Percentiles rank a stretch among this genome's conserved stretches.
phyloP scores from a whole-genome alignment of 768 basidiomycete species.

The Zangia roseola region DNA sequence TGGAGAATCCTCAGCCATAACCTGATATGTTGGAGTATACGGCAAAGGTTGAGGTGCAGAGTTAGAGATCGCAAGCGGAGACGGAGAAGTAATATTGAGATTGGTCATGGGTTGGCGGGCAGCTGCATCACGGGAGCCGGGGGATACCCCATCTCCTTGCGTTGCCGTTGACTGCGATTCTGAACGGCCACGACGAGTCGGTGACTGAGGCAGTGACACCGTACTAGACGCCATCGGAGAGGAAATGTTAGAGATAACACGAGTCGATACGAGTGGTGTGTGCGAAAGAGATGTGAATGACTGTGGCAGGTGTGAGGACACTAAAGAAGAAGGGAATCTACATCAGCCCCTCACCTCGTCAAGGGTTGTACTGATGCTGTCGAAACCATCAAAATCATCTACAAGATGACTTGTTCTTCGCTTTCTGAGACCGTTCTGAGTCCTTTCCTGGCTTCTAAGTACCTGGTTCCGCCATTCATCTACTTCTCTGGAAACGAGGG shows the following conservation, averaged over 20 bases:
- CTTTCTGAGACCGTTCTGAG: slow-evolving; percentile 1
- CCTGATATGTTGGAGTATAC: slow-evolving; percentile 17
- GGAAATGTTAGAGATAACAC: slow-evolving; percentile 43
- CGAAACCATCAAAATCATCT: slow-evolving; percentile 15
- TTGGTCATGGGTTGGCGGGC: neutral
- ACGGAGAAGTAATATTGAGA: neutral
- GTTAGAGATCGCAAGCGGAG: slow-evolving; percentile 13
- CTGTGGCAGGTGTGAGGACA: slow-evolving; percentile 27
- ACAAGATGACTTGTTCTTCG: slow-evolving; percentile 4
- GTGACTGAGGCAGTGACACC: slow-evolving; percentile 16
- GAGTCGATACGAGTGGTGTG: slow-evolving; percentile 48
- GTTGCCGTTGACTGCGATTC: slow-evolving; percentile 18
- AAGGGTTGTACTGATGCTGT: slow-evolving; percentile 32
- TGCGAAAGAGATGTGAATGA: slow-evolving; percentile 46
- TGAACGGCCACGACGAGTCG: slow-evolving; percentile 14
- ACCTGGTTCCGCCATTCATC: slow-evolving; percentile 52
- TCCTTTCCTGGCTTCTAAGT: slow-evolving; percentile 28
- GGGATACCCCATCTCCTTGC: neutral
- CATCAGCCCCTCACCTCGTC: slow-evolving; percentile 45
- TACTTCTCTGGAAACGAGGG: slow-evolving; percentile 49
- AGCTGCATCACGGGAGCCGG: neutral
- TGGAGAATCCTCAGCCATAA: slow-evolving; percentile 26
- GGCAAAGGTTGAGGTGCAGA: slow-evolving; percentile 4
- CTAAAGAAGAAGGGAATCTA: neutral
- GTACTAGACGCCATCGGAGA: slow-evolving; percentile 22